Percentiles rank a stretch among this genome's conserved stretches.
Evolutionary conservation across 2,329 filamentous ascomycete genomes (phyloP).

Genomic region (Aureobasidium musti): DNA sequence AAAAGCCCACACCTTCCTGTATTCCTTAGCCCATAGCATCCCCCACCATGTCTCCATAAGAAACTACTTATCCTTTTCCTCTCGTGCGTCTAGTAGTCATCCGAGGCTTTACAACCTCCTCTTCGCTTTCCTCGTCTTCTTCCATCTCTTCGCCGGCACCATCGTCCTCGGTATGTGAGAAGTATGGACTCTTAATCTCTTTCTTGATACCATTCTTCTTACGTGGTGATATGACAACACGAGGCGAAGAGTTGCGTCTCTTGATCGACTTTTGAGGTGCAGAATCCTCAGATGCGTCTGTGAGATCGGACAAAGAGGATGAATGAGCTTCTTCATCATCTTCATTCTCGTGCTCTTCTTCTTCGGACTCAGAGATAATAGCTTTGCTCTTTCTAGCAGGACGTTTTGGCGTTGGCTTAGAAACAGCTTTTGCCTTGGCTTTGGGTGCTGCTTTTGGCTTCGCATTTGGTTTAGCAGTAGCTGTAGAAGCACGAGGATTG

Average conservation of each 20-base stretch:
- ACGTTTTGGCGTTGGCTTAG: slow-evolving; percentile 17
- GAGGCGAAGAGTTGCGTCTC: slow-evolving; percentile 32
- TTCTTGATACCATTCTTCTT: slow-evolving; percentile 25
- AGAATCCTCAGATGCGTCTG: slow-evolving; percentile 14
- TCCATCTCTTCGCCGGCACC: slow-evolving; percentile 31
- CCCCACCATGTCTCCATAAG: background rate
- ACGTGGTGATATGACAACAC: slow-evolving; percentile 35
- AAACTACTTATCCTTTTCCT: background rate
- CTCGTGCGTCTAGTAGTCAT: slow-evolving; percentile 40
- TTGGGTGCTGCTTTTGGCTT: slow-evolving; percentile 22
- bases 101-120: slow-evolving; percentile 38
- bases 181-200: slow-evolving; percentile 36
- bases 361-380: slow-evolving; percentile 14
- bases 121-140: slow-evolving; percentile 33
- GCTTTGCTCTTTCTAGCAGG: slow-evolving; percentile 1
- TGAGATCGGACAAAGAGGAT: slow-evolving; percentile 10
- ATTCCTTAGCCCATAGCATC: background rate
- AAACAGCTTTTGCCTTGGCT: slow-evolving; percentile 25
- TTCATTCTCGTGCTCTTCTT: slow-evolving; percentile 4
- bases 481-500: background rate
- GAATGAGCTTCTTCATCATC: slow-evolving; percentile 17
- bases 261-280: background rate
- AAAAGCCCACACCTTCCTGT: background rate
- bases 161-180: slow-evolving; percentile 36
- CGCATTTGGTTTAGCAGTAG: slow-evolving; percentile 12